Evolutionary conservation across 2,329 filamentous ascomycete species (phyloP).

Genomic region (Xylaria sp.): DNA sequence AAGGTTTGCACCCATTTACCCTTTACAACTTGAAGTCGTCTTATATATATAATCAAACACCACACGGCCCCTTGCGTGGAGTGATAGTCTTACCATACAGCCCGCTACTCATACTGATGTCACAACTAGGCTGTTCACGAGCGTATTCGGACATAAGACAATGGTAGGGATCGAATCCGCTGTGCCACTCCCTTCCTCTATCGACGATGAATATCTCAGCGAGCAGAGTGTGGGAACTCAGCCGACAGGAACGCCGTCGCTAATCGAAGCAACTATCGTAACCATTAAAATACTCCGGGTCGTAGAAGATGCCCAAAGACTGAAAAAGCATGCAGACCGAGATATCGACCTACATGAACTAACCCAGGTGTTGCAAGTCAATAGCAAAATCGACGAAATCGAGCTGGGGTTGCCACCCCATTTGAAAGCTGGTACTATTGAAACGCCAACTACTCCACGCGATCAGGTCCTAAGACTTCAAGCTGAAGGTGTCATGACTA

Average conservation of each 20-base stretch:
- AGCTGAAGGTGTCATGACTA: background rate
- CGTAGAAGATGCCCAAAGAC: background rate
- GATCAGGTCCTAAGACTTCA: conserved; percentile 5
- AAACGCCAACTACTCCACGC: background rate
- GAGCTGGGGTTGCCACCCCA: background rate
- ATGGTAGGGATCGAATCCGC: background rate
- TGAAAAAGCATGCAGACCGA: background rate
- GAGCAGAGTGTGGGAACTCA: background rate
- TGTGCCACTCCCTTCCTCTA: background rate
- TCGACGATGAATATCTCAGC: conserved; percentile 1
- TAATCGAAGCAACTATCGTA: background rate
- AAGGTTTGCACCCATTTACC: background rate
- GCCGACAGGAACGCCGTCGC: background rate
- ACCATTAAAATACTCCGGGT: background rate
- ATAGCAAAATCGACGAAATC: background rate
- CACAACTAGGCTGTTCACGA: background rate
- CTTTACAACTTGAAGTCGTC: background rate
- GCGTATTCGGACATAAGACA: background rate
- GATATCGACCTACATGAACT: background rate
- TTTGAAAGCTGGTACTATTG: background rate
- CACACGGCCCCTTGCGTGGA: background rate
- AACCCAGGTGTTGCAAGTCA: background rate
- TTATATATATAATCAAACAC: background rate
- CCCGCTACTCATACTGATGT: background rate
- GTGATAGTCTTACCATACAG: background rate